phyloP scores from a whole-genome alignment of 768 basidiomycete species.

The Trametes gibbosa region DNA sequence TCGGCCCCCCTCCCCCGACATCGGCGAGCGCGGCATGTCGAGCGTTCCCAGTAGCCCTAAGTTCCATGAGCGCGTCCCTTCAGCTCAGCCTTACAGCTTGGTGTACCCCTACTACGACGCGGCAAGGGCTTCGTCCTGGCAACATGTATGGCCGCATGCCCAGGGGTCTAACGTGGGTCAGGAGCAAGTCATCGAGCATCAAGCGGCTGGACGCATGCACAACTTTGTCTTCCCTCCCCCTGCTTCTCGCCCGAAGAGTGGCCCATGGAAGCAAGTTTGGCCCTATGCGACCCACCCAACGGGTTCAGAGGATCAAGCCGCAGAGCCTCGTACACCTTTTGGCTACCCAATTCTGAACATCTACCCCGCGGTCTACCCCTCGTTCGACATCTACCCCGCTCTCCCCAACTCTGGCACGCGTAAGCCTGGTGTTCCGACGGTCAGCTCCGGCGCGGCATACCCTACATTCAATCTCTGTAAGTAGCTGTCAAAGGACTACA shows the following conservation, averaged over 20 bases:
- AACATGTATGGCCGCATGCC: slow-evolving; percentile 15
- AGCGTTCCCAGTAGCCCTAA: slow-evolving; percentile 13
- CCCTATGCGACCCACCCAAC: slow-evolving; percentile 8
- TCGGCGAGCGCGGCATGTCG: slow-evolving; percentile 13
- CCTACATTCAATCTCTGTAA: slow-evolving; percentile 33
- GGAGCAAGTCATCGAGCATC: neutral
- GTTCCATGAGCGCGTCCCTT: neutral
- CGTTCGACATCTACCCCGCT: slow-evolving; percentile 35
- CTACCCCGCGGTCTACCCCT: slow-evolving; percentile 42
- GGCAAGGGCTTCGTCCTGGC: slow-evolving; percentile 2
- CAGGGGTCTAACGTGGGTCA: neutral
- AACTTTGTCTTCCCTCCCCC: slow-evolving; percentile 9
- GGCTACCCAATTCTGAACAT: slow-evolving; percentile 22
- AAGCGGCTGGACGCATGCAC: neutral
- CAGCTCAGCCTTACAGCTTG: neutral
- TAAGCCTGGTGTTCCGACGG: slow-evolving; percentile 10
- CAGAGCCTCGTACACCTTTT: neutral
- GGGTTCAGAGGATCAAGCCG: neutral
- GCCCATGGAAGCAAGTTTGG: slow-evolving; percentile 21
- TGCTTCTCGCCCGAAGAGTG: neutral
- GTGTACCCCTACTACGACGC: slow-evolving; percentile 14
- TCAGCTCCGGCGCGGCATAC: slow-evolving; percentile 27
- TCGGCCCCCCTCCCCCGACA: slow-evolving; percentile 19
- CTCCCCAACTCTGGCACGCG: slow-evolving; percentile 6
- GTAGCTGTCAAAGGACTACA: neutral